Percentiles rank a stretch among this genome's conserved stretches.
These are phyloP conservation scores for Beta corolliflora DNA, from an alignment of 179 eudicot species.

Conservation along the genomic window DNA sequence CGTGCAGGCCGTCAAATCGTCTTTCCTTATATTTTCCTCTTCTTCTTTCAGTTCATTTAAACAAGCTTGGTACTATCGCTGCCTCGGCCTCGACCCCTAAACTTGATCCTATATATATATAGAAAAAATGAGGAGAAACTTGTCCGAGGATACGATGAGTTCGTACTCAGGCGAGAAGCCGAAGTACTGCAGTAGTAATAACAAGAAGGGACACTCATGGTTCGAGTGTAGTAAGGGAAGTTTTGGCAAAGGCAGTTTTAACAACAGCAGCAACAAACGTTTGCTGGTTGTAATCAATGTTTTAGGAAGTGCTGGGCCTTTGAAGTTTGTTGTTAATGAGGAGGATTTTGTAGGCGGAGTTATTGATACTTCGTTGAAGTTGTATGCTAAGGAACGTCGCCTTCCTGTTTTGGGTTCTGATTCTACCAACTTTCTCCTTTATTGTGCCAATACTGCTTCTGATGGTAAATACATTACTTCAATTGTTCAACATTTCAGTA, in stretches of 20 bases:
- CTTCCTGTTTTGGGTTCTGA: conserved; percentile 66
- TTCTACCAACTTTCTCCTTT: conserved; percentile 48
- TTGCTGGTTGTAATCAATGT: conserved; percentile 43
- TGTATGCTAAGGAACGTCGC: conserved; percentile 71
- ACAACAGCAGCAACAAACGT: conserved; percentile 7
- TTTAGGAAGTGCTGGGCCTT: conserved; percentile 74
- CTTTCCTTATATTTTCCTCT: not conserved
- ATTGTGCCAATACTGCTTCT: conserved; percentile 51
- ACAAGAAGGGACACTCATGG: conserved; percentile 28
- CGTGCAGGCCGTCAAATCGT: not conserved
- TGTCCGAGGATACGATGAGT: not conserved
- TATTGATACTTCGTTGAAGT: conserved; percentile 58
- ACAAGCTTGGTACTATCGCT: conserved; percentile 80
- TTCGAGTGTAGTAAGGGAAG: conserved; percentile 18
- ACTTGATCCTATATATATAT: not conserved
- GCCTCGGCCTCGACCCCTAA: conserved; percentile 74
- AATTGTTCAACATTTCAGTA: not conserved
- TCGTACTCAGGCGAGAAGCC: not conserved
- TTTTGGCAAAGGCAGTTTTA: not conserved
- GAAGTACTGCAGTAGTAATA: not conserved
- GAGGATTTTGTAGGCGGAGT: conserved; percentile 56
- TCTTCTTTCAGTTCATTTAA: conserved; percentile 50
- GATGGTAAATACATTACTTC: conserved; percentile 40
- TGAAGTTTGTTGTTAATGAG: conserved; percentile 64
- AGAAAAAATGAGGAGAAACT: not conserved